Conservation (phyloP, 208 protist species). For the Trichomonas tenax region DNA sequence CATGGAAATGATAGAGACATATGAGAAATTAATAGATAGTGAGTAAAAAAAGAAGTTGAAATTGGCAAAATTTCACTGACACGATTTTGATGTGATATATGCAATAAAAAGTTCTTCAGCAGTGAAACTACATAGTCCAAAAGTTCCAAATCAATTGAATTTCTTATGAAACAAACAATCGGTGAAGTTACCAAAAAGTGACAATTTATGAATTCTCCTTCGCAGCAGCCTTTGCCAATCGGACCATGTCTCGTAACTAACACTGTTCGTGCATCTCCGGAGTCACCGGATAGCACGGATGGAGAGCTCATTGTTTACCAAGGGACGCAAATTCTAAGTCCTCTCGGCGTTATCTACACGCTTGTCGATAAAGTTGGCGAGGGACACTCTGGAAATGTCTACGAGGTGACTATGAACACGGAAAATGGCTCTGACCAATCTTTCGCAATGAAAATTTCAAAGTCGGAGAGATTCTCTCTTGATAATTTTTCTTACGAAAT, state of each 20-base stretch:
- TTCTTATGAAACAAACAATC: too few species aligned
- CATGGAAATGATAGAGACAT: too few species aligned
- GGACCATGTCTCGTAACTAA: neutral
- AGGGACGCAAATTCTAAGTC: neutral
- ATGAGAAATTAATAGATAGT: too few species aligned
- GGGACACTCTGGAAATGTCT: neutral
- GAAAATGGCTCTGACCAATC: neutral
- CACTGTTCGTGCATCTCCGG: neutral
- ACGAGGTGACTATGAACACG: neutral
- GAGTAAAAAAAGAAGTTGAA: too few species aligned
- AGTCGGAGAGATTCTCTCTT: neutral
- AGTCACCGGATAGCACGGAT: neutral
- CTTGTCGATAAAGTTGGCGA: neutral
- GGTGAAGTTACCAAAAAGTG: neutral
- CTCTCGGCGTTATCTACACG: neutral
- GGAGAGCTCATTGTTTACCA: neutral
- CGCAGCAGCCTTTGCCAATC: neutral
- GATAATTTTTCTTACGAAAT: neutral
- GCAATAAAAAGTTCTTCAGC: too few species aligned
- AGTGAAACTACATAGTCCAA: too few species aligned
- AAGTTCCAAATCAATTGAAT: too few species aligned
- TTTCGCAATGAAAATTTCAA: constrained; percentile 9
- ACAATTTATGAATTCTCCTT: neutral
- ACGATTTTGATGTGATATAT: too few species aligned
- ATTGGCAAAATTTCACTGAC: too few species aligned